Percentiles rank a stretch among this genome's conserved stretches.
Conservation (phyloP, 495 filamentous ascomycete species). For the Annulohypoxylon nitens region DNA sequence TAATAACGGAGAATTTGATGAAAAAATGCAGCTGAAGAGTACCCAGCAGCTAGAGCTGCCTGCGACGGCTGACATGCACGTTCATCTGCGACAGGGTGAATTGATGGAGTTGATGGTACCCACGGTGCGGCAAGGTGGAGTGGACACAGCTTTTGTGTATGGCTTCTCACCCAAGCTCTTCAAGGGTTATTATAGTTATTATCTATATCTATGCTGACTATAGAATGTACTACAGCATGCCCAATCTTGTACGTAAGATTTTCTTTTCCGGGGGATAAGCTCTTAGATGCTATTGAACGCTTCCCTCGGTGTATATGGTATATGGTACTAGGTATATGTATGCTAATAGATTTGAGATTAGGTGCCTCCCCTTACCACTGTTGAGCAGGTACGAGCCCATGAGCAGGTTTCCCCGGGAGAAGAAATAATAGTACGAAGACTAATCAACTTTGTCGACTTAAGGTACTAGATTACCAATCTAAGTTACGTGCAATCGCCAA, state of each 20-base stretch:
- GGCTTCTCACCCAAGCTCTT: constrained; percentile 14
- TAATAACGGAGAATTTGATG: not conserved
- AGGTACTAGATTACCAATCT: constrained; percentile 80
- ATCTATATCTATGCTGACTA: constrained; percentile 19
- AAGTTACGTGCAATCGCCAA: constrained; percentile 76
- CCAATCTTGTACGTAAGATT: constrained; percentile 62
- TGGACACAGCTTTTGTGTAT: constrained; percentile 81
- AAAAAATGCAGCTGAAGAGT: constrained; percentile 59
- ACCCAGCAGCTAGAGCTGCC: constrained; percentile 69
- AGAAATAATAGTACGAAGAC: not conserved
- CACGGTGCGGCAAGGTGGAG: constrained; percentile 74
- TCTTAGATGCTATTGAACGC: too few species aligned
- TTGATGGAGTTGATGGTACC: constrained; percentile 89
- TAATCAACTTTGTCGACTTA: constrained; percentile 75
- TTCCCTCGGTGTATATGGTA: not conserved
- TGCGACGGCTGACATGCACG: constrained; percentile 72
- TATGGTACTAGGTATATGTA: not conserved
- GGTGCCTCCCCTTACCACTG: constrained; percentile 39
- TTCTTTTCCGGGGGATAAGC: not conserved
- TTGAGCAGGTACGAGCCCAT: constrained; percentile 33
- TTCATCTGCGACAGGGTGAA: constrained; percentile 80
- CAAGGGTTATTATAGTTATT: not conserved
- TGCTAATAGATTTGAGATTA: constrained; percentile 15
- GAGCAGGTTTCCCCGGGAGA: not conserved
- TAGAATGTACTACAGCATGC: constrained; percentile 34